Base-by-base conservation (phyloP, 1,284 basidiomycete genomes). In the Laetiporus sulphureus region DNA sequence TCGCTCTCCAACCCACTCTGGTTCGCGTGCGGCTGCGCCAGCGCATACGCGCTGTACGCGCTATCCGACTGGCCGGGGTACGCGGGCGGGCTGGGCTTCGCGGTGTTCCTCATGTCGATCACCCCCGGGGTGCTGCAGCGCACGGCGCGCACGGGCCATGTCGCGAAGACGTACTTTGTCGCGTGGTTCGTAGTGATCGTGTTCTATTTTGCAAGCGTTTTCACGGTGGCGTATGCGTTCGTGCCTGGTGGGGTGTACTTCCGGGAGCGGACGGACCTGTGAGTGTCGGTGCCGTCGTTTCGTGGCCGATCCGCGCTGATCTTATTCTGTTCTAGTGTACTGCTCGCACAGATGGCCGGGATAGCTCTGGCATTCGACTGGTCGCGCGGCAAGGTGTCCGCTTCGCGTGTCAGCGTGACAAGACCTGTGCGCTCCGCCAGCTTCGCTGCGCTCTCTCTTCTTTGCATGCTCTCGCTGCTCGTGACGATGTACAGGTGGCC, bases 171-270 rank as follows among this genome's bases (percentile, higher is more conserved):
- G 3, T 75, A 75, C 49, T 76, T 73, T 30, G 60, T 67, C 3
- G 77, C 79, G 5, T 75, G 85, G 63, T 54, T 81, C n/a, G 63
- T 81, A 11, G 80, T 83, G 42, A 73, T 73, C 44, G 29, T 90
- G 24, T 65, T 91, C 39, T 78, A 77, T 45, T 69, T 91, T 15
- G 76, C 79, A 20, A 83, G 79, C 46, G 77, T 86, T 10, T 65
- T 63, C 49, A 93, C 91, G 0, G 90, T 91, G 35, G 93, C 93
- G 0, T 96, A 97, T 63, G 93, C 92, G 0, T 96, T 96, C 54
- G 90, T 96, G 2, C 92, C 92, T 0, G 85, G 86, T 1, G 92
- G 91, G 0, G 64, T 73, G 50, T 69, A 82, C 48, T 69, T 97
- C 44, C 71, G 93, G 19, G 93, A 96, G 63, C 70, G 86, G 18